Evolutionary conservation across 2,329 filamentous ascomycete genomes (phyloP).

Genomic region (Cladosporium sp.): DNA sequence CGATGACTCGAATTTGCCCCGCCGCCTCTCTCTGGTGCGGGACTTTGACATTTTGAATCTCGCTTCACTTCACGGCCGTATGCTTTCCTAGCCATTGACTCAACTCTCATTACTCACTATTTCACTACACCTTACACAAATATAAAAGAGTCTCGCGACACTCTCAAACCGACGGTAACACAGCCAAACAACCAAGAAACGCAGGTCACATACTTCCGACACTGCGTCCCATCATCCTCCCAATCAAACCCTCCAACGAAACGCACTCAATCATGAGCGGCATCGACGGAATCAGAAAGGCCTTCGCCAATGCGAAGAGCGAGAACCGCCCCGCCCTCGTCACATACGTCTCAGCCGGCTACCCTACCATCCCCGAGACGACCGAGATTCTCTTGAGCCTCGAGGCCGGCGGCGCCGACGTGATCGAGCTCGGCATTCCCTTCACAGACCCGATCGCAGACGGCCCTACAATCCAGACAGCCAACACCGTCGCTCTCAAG

Average conservation of each 20-base stretch:
- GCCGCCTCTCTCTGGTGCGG: no score
- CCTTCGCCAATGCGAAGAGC: constrained; percentile 48
- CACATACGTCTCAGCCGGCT: constrained; percentile 95
- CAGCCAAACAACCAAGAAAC: no score
- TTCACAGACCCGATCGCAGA: constrained; percentile 99
- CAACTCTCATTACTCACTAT: no score
- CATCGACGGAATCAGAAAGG: constrained; percentile 44
- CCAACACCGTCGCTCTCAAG: constrained; percentile 82
- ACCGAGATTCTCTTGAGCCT: constrained; percentile 81
- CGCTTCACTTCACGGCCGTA: no score
- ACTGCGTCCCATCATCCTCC: no score
- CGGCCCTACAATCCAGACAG: constrained; percentile 91
- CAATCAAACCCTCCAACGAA: neutral
- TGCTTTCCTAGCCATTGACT: no score
- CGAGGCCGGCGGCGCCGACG: constrained; percentile 88
- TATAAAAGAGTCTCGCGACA: no score
- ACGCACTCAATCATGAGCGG: constrained; percentile 8
- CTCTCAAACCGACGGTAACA: no score
- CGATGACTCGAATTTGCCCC: no score
- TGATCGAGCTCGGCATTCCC: constrained; percentile 92
- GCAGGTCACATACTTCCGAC: no score
- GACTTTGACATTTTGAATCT: no score
- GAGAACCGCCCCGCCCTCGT: constrained; percentile 68
- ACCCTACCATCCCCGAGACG: constrained; percentile 75
- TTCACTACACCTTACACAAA: no score